Conservation (phyloP, 345 rosid species). For the Aethionema arabicum region DNA sequence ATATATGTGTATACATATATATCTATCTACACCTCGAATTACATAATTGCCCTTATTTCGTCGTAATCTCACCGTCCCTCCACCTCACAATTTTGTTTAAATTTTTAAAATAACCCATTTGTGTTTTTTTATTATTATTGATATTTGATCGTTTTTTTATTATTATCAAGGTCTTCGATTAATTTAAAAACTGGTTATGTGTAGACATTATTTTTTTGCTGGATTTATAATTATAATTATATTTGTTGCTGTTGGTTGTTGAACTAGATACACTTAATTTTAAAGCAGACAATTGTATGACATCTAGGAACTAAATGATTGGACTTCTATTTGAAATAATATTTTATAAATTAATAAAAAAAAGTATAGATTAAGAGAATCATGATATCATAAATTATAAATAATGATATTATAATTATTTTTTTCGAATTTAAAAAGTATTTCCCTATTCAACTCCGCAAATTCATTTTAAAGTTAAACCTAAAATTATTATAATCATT, state of each 20-base stretch:
- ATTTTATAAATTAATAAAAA: background rate
- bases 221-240: conserved; percentile 28
- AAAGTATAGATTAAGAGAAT: background rate
- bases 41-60: conserved; percentile 23
- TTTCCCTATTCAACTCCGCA: too few relatives aligned
- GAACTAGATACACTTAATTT: conserved; percentile 32
- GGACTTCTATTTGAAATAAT: background rate
- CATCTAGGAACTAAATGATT: conserved; percentile 24
- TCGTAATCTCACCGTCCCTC: conserved; percentile 31
- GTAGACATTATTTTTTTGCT: conserved; percentile 19
- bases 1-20: background rate
- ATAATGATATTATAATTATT: background rate
- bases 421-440: too few relatives aligned
- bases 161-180: conserved; percentile 21
- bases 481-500: too few relatives aligned
- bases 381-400: background rate
- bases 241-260: conserved; percentile 39
- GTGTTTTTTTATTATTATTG: background rate
- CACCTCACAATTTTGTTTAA: conserved; percentile 32
- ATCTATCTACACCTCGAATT: background rate
- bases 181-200: conserved; percentile 7
- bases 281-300: conserved; percentile 31
- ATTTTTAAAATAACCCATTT: conserved; percentile 23
- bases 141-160: background rate
- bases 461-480: too few relatives aligned